These are phyloP conservation scores for Euphorbia schlechtendalii DNA, from an alignment of 441 rosid genomes.

Conservation along the genomic window DNA sequence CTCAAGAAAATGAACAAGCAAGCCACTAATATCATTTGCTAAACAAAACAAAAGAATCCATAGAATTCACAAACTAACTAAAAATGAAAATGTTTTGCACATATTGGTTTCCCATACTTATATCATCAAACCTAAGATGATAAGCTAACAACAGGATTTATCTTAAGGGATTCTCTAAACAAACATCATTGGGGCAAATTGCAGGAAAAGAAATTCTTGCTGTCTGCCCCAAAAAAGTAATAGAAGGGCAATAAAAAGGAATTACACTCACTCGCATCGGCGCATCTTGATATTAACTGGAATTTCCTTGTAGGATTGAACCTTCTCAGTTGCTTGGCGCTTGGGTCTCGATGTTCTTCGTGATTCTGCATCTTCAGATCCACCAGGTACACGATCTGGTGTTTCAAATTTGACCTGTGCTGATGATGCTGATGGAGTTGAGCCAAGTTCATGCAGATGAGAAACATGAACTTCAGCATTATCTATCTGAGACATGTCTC, in stretches of 20 bases:
- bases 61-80: too few relatives aligned
- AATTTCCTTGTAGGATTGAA: constrained; percentile 56
- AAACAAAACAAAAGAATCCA: too few relatives aligned
- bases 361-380: constrained; percentile 20
- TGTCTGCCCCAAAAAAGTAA: constrained; percentile 7
- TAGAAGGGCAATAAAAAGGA: constrained; percentile 5
- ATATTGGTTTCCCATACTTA: neutral
- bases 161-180: neutral
- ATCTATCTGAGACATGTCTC: constrained; percentile 5
- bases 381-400: constrained; percentile 15
- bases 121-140: constrained; percentile 6
- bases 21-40: too few relatives aligned
- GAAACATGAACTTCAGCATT: constrained; percentile 23
- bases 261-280: constrained; percentile 27
- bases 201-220: constrained; percentile 4
- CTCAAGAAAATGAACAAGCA: too few relatives aligned
- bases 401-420: constrained; percentile 34
- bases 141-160: constrained; percentile 8
- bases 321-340: constrained; percentile 52
- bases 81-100: too few relatives aligned
- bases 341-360: constrained; percentile 40
- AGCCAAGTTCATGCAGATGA: constrained; percentile 13
- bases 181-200: neutral
- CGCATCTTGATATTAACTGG: constrained; percentile 51
- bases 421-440: constrained; percentile 23